phyloP scores from a whole-genome alignment of 1,139 yeast genomes.

The Saccharomyces uvarum region DNA sequence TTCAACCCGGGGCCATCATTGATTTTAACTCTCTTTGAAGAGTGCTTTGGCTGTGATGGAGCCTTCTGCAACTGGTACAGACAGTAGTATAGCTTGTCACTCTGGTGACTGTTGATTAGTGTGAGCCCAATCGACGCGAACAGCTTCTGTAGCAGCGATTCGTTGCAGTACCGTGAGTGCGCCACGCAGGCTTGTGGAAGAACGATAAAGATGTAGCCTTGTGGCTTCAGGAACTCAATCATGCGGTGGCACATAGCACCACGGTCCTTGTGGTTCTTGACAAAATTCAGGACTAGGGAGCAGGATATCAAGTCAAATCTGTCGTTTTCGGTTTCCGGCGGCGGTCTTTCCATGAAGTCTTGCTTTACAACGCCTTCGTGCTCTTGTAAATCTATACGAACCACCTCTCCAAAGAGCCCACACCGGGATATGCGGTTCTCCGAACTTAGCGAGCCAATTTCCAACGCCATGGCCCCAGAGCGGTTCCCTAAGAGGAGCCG shows the following conservation, averaged over 20 bases:
- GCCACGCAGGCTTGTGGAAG: constrained; percentile 79
- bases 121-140: constrained; percentile 55
- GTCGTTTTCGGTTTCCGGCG: constrained; percentile 42
- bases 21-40: constrained; percentile 40
- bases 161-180: constrained; percentile 61
- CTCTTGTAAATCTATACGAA: constrained; percentile 63
- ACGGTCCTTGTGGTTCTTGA: constrained; percentile 59
- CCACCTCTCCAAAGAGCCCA: constrained; percentile 42
- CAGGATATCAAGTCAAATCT: constrained; percentile 66
- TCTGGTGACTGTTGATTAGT: constrained; percentile 43
- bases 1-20: constrained; percentile 50
- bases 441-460: constrained; percentile 73
- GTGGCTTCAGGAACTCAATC: constrained; percentile 42
- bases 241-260: constrained; percentile 71
- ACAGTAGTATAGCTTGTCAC: constrained; percentile 76
- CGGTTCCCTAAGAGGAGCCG: constrained; percentile 8
- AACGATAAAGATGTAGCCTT: constrained; percentile 55
- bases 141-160: constrained; percentile 32
- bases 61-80: constrained; percentile 39
- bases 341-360: constrained; percentile 74
- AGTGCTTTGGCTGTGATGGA: neutral
- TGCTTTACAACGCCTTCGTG: constrained; percentile 57
- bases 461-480: constrained; percentile 43
- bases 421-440: constrained; percentile 60
- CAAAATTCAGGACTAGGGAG: constrained; percentile 82